These are phyloP conservation scores for Myriosclerotinia duriaeana DNA, from an alignment of 2,329 filamentous ascomycete genomes.

Conservation along the genomic window DNA sequence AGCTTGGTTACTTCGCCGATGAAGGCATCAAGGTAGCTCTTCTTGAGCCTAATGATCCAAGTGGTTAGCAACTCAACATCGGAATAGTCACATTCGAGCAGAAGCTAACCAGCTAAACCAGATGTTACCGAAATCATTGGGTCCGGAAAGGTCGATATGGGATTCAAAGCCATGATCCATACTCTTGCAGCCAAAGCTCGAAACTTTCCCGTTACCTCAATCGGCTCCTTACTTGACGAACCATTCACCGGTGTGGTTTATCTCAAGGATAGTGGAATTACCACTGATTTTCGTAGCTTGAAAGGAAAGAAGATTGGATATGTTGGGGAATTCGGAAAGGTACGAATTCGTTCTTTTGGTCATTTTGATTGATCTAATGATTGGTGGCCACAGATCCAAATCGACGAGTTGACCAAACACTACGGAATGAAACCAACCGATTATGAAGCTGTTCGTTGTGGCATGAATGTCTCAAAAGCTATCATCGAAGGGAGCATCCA, in stretches of 20 bases:
- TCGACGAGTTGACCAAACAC: constrained; percentile 76
- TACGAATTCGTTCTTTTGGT: constrained; percentile 28
- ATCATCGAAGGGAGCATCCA: constrained; percentile 72
- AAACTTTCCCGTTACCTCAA: constrained; percentile 68
- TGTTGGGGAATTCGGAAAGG: constrained; percentile 75
- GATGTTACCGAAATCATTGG: constrained; percentile 83
- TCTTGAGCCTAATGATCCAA: constrained; percentile 76
- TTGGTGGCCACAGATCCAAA: constrained; percentile 60
- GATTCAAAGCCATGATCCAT: constrained; percentile 84
- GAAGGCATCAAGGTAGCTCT: constrained; percentile 76
- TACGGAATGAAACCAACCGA: constrained; percentile 72
- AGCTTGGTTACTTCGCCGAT: constrained; percentile 72
- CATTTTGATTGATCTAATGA: neutral
- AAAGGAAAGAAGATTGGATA: constrained; percentile 78
- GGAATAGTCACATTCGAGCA: neutral
- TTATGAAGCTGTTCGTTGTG: constrained; percentile 75
- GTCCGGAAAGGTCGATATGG: constrained; percentile 71
- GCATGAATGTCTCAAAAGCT: constrained; percentile 78
- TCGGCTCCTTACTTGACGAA: constrained; percentile 75
- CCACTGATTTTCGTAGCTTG: constrained; percentile 70
- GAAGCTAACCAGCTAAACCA: constrained; percentile 31
- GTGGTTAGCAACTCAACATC: constrained; percentile 47
- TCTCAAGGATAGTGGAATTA: constrained; percentile 72
- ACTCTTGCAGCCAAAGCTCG: constrained; percentile 76
- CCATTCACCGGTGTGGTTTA: constrained; percentile 79